Conservation (phyloP, 164 flowering plant genomes). For the Dillenia turbinata region DNA sequence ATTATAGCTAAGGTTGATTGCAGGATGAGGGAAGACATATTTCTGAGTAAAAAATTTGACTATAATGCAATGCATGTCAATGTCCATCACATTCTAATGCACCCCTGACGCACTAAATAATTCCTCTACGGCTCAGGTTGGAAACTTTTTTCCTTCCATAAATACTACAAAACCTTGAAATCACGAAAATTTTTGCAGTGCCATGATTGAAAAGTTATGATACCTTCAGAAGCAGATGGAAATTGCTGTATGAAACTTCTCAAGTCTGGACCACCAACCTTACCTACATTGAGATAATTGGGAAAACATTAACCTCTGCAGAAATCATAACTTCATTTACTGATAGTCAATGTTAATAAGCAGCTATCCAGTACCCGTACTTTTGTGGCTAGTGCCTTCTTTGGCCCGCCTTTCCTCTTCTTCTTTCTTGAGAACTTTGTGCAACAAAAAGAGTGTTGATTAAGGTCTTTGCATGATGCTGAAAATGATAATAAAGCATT, state of each 20-base stretch:
- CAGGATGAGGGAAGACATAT: too few relatives aligned
- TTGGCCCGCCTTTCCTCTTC: slow-evolving; percentile 73
- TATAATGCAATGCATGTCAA: too few relatives aligned
- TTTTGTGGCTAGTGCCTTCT: slow-evolving; percentile 31
- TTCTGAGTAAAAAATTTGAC: too few relatives aligned
- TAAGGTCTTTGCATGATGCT: not conserved
- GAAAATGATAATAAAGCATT: not conserved
- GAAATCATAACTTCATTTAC: not conserved
- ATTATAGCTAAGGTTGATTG: too few relatives aligned
- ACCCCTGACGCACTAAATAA: too few relatives aligned
- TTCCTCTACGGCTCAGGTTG: too few relatives aligned
- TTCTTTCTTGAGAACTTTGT: slow-evolving; percentile 73
- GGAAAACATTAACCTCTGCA: not conserved
- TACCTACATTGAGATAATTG: slow-evolving; percentile 33
- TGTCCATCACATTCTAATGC: too few relatives aligned
- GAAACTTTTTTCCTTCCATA: too few relatives aligned
- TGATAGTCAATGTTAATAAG: not conserved
- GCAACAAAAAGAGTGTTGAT: slow-evolving; percentile 11
- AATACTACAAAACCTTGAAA: too few relatives aligned
- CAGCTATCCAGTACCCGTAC: slow-evolving; percentile 43
- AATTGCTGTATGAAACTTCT: slow-evolving; percentile 78
- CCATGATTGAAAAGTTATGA: too few relatives aligned
- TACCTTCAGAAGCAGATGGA: slow-evolving; percentile 39
- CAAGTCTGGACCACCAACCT: slow-evolving; percentile 77
- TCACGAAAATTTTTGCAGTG: too few relatives aligned